Percentiles rank a stretch among this genome's conserved stretches.
Conservation (phyloP, 768 basidiomycete genomes). For the Naganishia onofrii region DNA sequence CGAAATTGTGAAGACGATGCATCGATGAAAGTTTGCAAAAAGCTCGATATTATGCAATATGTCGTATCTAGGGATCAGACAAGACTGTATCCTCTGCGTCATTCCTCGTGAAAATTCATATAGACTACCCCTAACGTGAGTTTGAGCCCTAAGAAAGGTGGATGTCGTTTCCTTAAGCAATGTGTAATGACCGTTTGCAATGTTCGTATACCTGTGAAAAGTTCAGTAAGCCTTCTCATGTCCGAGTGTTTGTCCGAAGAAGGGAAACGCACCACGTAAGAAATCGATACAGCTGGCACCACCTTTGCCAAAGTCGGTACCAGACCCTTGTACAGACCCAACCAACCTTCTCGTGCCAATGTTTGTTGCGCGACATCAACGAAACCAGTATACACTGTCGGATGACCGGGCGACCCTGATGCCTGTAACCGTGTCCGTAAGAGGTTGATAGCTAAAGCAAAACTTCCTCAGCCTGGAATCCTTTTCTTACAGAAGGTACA, state of each 20-base stretch:
- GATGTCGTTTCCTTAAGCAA: slow-evolving; percentile 20
- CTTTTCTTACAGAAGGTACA: not conserved
- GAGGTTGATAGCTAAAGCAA: slow-evolving; percentile 55
- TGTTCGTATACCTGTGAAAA: slow-evolving; percentile 34
- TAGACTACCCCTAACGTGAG: not conserved
- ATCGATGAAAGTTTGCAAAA: too few species aligned
- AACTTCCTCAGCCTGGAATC: slow-evolving; percentile 8
- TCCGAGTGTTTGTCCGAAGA: not conserved
- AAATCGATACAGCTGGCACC: slow-evolving; percentile 92
- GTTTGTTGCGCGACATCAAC: slow-evolving; percentile 78
- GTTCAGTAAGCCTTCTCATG: not conserved
- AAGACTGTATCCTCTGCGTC: not conserved
- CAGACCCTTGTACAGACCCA: slow-evolving; percentile 86
- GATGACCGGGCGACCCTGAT: slow-evolving; percentile 91
- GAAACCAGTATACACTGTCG: slow-evolving; percentile 83
- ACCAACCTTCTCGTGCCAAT: slow-evolving; percentile 80
- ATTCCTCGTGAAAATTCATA: not conserved
- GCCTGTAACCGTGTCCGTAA: slow-evolving; percentile 94
- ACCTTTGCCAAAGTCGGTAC: slow-evolving; percentile 94
- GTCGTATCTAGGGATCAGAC: not conserved
- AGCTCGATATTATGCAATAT: not conserved
- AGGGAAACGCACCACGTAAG: slow-evolving; percentile 68
- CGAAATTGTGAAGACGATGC: too few species aligned
- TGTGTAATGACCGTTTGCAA: slow-evolving; percentile 32
- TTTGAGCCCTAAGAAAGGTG: not conserved